Conservation (phyloP, 2,329 filamentous ascomycete genomes). For the Akanthomyces uredinophilus region DNA sequence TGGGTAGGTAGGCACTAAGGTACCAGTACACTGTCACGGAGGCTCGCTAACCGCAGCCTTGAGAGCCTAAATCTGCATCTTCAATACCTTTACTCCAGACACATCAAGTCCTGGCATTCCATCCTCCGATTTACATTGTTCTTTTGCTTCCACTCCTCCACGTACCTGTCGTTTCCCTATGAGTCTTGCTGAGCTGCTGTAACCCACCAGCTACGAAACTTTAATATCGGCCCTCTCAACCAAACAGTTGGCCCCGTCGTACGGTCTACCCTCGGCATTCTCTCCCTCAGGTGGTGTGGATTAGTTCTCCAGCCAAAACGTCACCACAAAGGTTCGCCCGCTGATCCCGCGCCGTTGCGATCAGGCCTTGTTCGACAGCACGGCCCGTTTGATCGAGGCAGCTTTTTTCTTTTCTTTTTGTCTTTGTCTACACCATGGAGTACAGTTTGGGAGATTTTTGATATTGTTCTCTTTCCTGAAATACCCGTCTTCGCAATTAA, state of each 20-base stretch:
- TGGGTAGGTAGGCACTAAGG: neutral
- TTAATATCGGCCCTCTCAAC: neutral
- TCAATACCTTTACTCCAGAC: neutral
- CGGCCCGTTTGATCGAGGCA: neutral
- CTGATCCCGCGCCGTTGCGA: neutral
- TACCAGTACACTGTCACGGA: neutral
- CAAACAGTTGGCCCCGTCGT: neutral
- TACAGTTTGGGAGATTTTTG: neutral
- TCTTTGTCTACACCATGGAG: slow-evolving; percentile 1
- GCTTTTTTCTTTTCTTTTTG: neutral
- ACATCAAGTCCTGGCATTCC: neutral
- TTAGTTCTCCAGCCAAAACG: slow-evolving; percentile 4
- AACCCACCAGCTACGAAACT: neutral
- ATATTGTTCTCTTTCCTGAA: neutral
- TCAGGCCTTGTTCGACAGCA: neutral
- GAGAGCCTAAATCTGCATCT: neutral
- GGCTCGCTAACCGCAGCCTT: too few relatives aligned
- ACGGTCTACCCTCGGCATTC: slow-evolving; percentile 3
- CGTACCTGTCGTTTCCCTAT: neutral
- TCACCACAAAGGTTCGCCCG: neutral
- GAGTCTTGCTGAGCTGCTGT: neutral
- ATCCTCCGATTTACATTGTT: neutral
- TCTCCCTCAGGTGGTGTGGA: neutral
- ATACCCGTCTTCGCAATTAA: neutral
- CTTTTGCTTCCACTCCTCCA: neutral